Percentiles rank a stretch among this genome's conserved stretches.
These are phyloP conservation scores for Straminergon stramineum DNA, from an alignment of 225 moss, liverwort and hornwort genomes.

Conservation along the genomic window DNA sequence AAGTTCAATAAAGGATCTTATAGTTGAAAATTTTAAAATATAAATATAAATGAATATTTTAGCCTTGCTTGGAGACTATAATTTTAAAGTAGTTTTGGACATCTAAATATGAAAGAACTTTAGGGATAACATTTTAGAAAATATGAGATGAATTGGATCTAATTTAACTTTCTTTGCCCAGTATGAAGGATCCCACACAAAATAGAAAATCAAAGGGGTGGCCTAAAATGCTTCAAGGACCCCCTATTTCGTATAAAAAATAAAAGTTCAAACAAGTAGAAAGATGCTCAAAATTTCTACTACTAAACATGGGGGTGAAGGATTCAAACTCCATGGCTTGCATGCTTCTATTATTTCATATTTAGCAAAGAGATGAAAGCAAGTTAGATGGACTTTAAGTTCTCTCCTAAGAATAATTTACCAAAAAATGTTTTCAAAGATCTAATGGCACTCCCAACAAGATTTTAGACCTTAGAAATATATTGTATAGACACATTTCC, in stretches of 20 bases:
- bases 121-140: background rate
- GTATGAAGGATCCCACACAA: fast-evolving
- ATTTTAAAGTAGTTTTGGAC: too few species aligned
- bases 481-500: background rate
- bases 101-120: background rate
- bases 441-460: background rate
- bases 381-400: background rate
- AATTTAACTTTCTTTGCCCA: background rate
- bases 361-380: background rate
- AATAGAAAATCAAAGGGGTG: background rate
- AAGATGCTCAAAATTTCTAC: background rate
- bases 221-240: background rate
- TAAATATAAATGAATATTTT: too few species aligned
- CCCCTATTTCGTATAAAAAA: background rate
- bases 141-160: background rate
- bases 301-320: too few species aligned
- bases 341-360: background rate
- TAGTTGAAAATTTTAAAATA: too few species aligned
- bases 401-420: background rate
- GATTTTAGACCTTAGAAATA: fast-evolving
- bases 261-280: background rate
- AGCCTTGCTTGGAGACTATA: too few species aligned
- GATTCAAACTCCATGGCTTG: background rate
- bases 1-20: too few species aligned
- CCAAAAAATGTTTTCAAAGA: background rate